phyloP scores from a whole-genome alignment of 345 rosid species.

The Acer saccharum region DNA sequence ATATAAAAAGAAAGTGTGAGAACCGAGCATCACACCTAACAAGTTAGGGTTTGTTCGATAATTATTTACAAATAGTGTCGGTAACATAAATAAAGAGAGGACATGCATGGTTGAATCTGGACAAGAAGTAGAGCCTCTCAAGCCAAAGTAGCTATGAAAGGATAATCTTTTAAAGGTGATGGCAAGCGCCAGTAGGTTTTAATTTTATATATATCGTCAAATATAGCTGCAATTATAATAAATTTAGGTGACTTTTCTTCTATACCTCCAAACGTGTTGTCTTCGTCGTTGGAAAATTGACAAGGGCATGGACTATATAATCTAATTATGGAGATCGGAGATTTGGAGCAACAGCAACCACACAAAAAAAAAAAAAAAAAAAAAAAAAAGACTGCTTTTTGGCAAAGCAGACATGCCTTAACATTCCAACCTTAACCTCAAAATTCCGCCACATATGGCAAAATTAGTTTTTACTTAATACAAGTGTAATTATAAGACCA shows the following conservation, averaged over 20 bases:
- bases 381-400: too few relatives aligned
- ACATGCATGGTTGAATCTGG: too few relatives aligned
- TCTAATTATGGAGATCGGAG: not conserved
- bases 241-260: slow-evolving; percentile 5
- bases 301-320: not conserved
- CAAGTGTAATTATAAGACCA: not conserved
- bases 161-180: not conserved
- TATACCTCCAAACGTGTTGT: not conserved
- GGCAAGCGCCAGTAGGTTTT: not conserved
- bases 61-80: too few relatives aligned
- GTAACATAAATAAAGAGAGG: too few relatives aligned
- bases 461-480: not conserved
- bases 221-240: too few relatives aligned
- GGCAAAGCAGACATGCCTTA: not conserved
- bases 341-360: slow-evolving; percentile 4
- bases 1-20: not conserved
- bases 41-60: too few relatives aligned
- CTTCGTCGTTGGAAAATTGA: slow-evolving; percentile 1
- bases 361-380: not conserved
- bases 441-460: slow-evolving; percentile 32
- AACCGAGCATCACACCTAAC: not conserved
- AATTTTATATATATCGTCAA: too few relatives aligned
- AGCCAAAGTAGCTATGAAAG: too few relatives aligned
- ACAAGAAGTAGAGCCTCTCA: too few relatives aligned
- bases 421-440: not conserved